Base-by-base conservation (phyloP, 148 eudicot genomes). In the Fagopyrum tataricum region DNA sequence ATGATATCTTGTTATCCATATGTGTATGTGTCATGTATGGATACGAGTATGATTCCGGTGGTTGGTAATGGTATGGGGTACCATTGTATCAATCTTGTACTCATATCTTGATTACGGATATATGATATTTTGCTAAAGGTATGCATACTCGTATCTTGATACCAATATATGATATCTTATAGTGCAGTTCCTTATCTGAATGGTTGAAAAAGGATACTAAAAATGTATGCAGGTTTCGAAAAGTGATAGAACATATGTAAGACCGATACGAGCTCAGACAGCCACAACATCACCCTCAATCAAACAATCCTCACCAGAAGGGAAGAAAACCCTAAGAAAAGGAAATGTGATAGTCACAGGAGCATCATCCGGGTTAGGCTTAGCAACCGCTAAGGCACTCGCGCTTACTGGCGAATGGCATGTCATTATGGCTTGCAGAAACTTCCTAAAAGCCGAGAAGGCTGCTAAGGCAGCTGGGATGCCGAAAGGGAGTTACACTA, bases 361-460 rank as follows among this genome's bases (percentile, higher is more conserved):
- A 23, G 96, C 98, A 66, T 94, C 98, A 39, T 94, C 98, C 0
- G 98, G 98, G 14, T 72, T 94, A 61, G 98, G 98, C 31, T 87
- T 94, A 48, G 97, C 98, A 61, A 86, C 98, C 6, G 98, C 97
- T 6, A 94, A 88, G 78, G 90, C 93, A 9, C 80, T 94, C 14
- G 87, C 91, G 7, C 82, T 82, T 44, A 74, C 86, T 11, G 97
- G 93, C 40, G 76, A 94, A 76, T 94, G 98, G 97, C 87, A 94
- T 24, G 83, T 94, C 0, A 89, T 82, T 43, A 91, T 94, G 98
- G 98, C 90, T 15, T 94, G 98, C 76, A 78, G 98, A 61, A 85
- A 94, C 83, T 91, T 94, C 81, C 87, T 94, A 14, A 94, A 91
- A 83, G 95, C 98, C 1, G 93, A 94, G 67, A 89, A 76, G 74